Evolutionary conservation across 805 yeast species (phyloP).

Genomic region (Ogataea methanolica): DNA sequence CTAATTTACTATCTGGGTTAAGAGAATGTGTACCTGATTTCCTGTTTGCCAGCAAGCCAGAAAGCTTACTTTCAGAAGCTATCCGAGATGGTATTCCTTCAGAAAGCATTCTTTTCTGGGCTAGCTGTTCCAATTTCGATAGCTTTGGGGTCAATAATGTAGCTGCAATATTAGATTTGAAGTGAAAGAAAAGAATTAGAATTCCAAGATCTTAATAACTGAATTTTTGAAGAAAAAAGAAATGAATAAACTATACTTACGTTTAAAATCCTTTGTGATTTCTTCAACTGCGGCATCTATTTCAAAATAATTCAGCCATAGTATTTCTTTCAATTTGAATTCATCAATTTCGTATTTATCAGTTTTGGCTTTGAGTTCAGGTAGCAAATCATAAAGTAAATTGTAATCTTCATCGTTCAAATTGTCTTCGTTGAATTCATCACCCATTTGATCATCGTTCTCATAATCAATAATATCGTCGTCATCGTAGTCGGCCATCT

Average conservation of each 20-base stretch:
- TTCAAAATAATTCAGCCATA: constrained; percentile 57
- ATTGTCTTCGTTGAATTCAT: constrained; percentile 35
- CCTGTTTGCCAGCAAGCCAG: background rate
- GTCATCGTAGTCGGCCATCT: constrained; percentile 17
- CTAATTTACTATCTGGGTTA: background rate
- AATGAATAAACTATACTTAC: constrained; percentile 17
- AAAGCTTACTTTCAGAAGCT: background rate
- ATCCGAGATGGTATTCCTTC: background rate
- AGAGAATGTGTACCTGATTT: background rate
- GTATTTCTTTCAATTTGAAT: constrained; percentile 47
- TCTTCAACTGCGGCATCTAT: constrained; percentile 48
- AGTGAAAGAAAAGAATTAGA: constrained; percentile 10
- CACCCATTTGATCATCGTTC: constrained; percentile 20
- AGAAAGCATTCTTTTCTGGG: constrained; percentile 32
- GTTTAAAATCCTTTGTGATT: constrained; percentile 31
- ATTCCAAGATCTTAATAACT: constrained; percentile 7
- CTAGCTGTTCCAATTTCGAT: constrained; percentile 45
- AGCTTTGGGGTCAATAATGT: constrained; percentile 8
- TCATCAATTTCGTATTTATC: constrained; percentile 42
- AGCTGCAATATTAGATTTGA: constrained; percentile 1
- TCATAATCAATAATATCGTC: constrained; percentile 20
- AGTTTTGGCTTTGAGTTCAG: constrained; percentile 35
- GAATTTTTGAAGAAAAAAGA: background rate
- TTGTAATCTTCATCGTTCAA: constrained; percentile 39
- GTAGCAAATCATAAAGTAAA: constrained; percentile 39